phyloP scores from a whole-genome alignment of 148 eudicot species.

The Gaultheria prostrata region DNA sequence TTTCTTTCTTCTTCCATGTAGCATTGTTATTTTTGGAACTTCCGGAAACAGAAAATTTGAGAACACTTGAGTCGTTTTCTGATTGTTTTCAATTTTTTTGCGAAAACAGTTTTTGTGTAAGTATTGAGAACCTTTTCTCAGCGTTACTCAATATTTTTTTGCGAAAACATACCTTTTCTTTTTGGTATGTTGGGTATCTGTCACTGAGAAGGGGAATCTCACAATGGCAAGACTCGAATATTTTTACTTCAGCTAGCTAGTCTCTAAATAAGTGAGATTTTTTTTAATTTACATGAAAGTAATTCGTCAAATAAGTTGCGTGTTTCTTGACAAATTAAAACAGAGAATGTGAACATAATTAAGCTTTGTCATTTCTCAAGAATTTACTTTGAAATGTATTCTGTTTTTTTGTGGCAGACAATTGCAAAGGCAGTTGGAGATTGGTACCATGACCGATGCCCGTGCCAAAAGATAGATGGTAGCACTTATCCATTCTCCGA shows the following conservation, averaged over 20 bases:
- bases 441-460: conserved; percentile 66
- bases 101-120: background rate
- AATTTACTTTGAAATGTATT: background rate
- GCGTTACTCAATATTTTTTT: too few species aligned
- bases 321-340: background rate
- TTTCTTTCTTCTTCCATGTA: background rate
- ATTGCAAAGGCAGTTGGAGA: conserved; percentile 84
- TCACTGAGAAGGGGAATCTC: too few species aligned
- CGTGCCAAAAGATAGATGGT: conserved; percentile 63
- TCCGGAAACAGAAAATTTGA: background rate
- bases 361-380: background rate
- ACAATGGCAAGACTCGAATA: too few species aligned
- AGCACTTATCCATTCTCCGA: conserved; percentile 79
- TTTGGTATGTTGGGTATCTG: background rate
- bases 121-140: background rate
- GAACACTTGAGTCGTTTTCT: background rate
- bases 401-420: conserved; percentile 39
- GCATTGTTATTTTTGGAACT: background rate
- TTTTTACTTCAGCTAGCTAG: background rate
- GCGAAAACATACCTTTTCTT: too few species aligned
- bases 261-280: background rate
- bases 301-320: background rate
- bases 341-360: background rate
- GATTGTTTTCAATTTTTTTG: background rate
- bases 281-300: background rate